These are phyloP conservation scores for Peronosclerospora sorghi DNA, from an alignment of 352 stramenopile species.

Conservation along the genomic window DNA sequence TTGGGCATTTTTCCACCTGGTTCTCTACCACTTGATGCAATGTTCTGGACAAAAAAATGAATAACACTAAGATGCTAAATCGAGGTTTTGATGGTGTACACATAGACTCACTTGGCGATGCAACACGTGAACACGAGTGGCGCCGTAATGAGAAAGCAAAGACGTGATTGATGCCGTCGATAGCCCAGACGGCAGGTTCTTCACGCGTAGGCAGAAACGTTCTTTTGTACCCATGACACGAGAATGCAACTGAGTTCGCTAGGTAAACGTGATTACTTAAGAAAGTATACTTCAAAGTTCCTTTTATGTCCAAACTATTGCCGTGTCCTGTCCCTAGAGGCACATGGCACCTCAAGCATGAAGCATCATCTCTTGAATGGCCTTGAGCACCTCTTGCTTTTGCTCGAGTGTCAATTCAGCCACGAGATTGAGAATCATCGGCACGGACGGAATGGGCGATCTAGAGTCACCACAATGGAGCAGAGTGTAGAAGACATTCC, in stretches of 20 bases:
- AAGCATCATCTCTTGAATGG: constrained; percentile 54
- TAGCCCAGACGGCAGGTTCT: constrained; percentile 45
- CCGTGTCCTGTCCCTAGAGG: constrained; percentile 3
- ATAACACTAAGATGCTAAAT: constrained; percentile 2
- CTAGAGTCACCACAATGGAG: constrained; percentile 19
- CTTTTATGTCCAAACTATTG: constrained; percentile 14
- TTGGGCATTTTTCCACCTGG: constrained; percentile 8
- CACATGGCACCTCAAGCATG: constrained; percentile 18
- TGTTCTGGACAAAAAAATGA: constrained; percentile 12
- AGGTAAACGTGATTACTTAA: constrained; percentile 2
- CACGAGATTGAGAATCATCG: constrained; percentile 69
- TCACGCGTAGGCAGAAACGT: constrained; percentile 33
- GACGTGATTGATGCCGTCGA: constrained; percentile 42
- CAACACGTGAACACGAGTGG: constrained; percentile 32
- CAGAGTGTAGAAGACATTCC: no score
- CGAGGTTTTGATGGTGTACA: not conserved
- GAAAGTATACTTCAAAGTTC: constrained; percentile 3
- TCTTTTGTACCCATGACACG: constrained; percentile 2
- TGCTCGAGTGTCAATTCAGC: constrained; percentile 48
- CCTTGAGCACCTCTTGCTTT: constrained; percentile 55
- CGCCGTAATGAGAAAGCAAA: constrained; percentile 53
- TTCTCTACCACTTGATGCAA: constrained; percentile 21
- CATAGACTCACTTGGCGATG: constrained; percentile 17
- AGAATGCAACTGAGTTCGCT: constrained; percentile 2
- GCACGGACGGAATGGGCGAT: constrained; percentile 47